These are phyloP conservation scores for Geum urbanum DNA, from an alignment of 306 rosid species.

Conservation along the genomic window DNA sequence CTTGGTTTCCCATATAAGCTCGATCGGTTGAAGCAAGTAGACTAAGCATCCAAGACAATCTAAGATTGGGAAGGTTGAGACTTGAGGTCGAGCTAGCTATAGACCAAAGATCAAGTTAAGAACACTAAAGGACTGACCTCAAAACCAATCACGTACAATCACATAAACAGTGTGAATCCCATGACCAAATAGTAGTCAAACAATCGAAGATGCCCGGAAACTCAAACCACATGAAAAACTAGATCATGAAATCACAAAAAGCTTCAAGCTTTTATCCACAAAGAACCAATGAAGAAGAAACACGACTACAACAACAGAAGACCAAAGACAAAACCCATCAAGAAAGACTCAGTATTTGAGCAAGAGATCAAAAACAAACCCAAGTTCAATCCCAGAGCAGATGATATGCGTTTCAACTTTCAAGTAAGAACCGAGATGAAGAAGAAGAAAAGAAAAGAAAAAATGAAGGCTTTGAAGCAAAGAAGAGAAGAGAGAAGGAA, in stretches of 20 bases:
- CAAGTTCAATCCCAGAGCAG: slow-evolving; percentile 17
- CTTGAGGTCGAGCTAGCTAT: neutral
- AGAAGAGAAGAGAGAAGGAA: slow-evolving; percentile 8
- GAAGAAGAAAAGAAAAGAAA: neutral
- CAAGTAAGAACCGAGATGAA: slow-evolving; percentile 6
- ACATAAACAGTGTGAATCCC: slow-evolving; percentile 1
- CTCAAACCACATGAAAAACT: neutral
- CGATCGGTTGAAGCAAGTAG: neutral
- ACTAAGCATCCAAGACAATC: neutral
- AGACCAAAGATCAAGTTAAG: slow-evolving; percentile 11
- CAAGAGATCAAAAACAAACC: slow-evolving; percentile 11
- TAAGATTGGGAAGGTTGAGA: neutral
- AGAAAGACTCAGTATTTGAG: neutral
- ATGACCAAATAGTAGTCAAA: slow-evolving; percentile 11
- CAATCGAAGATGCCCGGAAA: slow-evolving; percentile 13
- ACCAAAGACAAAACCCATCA: neutral
- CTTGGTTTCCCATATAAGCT: neutral
- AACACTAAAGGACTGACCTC: slow-evolving; percentile 15
- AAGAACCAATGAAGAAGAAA: too few species aligned
- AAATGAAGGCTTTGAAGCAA: slow-evolving; percentile 16
- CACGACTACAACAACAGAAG: neutral
- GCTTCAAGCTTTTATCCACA: too few species aligned
- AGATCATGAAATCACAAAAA: slow-evolving; percentile 24
- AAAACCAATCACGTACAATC: neutral
- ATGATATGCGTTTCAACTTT: slow-evolving; percentile 1